Conservation (phyloP, 2,329 filamentous ascomycete genomes). For the Botryotinia convoluta region DNA sequence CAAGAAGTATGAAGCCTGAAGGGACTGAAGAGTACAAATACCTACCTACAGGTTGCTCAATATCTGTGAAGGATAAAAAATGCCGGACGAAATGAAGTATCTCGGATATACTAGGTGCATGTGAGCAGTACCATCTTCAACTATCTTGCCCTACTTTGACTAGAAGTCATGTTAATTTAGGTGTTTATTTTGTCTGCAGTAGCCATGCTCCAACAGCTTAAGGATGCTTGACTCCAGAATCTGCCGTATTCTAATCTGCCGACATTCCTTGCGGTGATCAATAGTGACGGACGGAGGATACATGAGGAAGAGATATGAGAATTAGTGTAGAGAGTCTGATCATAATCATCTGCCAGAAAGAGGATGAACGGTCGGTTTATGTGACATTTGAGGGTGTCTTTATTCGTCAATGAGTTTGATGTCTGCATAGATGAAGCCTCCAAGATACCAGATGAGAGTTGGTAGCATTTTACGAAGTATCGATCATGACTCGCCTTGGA, state of each 20-base stretch:
- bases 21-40: not conserved
- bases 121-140: not conserved
- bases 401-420: not conserved
- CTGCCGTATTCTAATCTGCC: not conserved
- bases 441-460: not conserved
- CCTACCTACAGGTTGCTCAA: not conserved
- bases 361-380: not conserved
- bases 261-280: not conserved
- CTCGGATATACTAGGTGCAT: not conserved
- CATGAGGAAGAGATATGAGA: not conserved
- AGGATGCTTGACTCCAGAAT: not conserved
- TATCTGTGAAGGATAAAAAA: not conserved
- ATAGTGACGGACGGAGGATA: not conserved
- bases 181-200: not conserved
- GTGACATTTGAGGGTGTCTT: not conserved
- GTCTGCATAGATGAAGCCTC: not conserved
- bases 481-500: not conserved
- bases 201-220: not conserved
- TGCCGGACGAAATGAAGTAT: not conserved
- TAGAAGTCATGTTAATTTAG: not conserved
- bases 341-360: not conserved
- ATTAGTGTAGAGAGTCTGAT: not conserved
- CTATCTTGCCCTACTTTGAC: not conserved
- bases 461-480: not conserved
- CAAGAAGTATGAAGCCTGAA: not conserved